Conservation (phyloP, 2,329 filamentous ascomycete genomes). For the Lasiodiplodia hormozganensis region DNA sequence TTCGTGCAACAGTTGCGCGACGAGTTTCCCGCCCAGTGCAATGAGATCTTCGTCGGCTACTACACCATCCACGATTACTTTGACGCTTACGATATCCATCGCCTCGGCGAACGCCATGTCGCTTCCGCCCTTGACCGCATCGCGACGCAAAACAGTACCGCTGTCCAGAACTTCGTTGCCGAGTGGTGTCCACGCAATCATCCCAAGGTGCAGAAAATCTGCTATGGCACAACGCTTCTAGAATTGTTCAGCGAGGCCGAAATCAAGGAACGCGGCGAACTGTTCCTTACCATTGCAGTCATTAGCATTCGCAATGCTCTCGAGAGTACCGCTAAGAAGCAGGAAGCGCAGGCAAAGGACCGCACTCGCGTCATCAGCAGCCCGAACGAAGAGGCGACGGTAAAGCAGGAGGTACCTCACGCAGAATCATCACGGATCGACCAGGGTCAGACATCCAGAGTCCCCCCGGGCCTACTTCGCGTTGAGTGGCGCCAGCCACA, state of each 20-base stretch:
- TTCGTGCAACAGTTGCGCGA: constrained; percentile 35
- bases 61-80: constrained; percentile 44
- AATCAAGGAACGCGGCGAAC: background rate
- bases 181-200: constrained; percentile 37
- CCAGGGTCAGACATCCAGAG: background rate
- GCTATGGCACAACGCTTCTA: background rate
- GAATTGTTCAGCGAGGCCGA: constrained; percentile 11
- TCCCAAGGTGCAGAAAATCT: background rate
- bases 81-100: constrained; percentile 43
- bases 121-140: constrained; percentile 40
- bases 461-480: background rate
- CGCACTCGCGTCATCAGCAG: background rate
- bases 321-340: background rate
- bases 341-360: background rate
- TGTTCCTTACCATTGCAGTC: constrained; percentile 15
- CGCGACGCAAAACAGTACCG: constrained; percentile 35
- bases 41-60: constrained; percentile 35
- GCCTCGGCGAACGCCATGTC: constrained; percentile 40
- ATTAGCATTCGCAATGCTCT: constrained; percentile 1
- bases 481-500: constrained; percentile 4
- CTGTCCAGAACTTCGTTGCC: constrained; percentile 34
- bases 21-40: constrained; percentile 37
- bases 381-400: background rate
- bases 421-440: background rate
- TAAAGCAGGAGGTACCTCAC: background rate